Evolutionary conservation across 805 yeast genomes (phyloP), one percentile per base, ranked within the genome.

Genomic region (Cyberlindnera subsufficiens): DNA sequence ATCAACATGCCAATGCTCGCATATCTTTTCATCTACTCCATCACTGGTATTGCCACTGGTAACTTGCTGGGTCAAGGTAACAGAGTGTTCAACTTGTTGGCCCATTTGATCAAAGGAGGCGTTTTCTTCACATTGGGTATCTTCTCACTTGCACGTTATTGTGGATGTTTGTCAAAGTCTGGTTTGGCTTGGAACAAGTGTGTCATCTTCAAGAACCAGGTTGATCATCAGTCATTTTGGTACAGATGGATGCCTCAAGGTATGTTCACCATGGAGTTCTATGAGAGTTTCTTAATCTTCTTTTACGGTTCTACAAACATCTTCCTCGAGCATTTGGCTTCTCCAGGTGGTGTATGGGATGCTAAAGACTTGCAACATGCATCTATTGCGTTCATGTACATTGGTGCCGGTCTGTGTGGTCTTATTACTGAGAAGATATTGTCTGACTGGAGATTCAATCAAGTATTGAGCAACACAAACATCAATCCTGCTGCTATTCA

Each of bases 91-190:
- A 88, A 87, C 54, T 63, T 91, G 40, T 71, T 91, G 44, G 99
- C 99, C 2, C 99, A 91, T 64, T 87, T 88, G 74, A 91, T 91
- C 62, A 91, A 91, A 64, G 99, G 99, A 46, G 93, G 91, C 20
- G 93, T 91, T 3, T 91, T 91, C 59, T 72, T 88, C 45, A 49
- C 71, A 5, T 66, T 85, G 32, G 99, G 99, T 17, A 47, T 90
- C 7, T 59, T 89, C 6, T 75, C 95, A n/a, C 69, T 93, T 32
- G 85, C 89, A 1, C 78, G 98, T 53, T 90, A 86, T 63, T 79
- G 88, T 54, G 99, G 99, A 4, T 86, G 82, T 11, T 86, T 83
- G 54, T 60, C 74, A 31, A 69, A 74, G 43, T 68, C 73, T 44
- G 98, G 98, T 17, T 82, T 95, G 84, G 90, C 96, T 4, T 91